phyloP scores from a whole-genome alignment of 805 yeast genomes.

The Zygoascus flipseniorum region DNA sequence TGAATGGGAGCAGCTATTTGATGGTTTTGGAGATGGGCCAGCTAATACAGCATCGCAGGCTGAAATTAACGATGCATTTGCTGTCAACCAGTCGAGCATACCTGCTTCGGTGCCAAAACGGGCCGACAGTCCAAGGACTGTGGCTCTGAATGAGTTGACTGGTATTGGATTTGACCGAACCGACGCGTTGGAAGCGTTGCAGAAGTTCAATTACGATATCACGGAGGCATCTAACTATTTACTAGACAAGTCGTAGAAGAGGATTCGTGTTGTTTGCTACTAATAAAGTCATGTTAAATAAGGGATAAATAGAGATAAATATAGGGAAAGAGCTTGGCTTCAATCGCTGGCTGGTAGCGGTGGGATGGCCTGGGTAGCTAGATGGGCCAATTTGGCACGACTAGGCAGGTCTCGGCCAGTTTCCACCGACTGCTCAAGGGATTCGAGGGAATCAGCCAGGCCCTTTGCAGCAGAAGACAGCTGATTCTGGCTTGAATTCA shows the following conservation, averaged over 20 bases:
- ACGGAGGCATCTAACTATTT: constrained; percentile 83
- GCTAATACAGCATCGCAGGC: constrained; percentile 9
- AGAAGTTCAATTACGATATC: constrained; percentile 61
- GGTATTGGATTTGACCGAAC: constrained; percentile 81
- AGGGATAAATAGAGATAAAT: constrained; percentile 2
- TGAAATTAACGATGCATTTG: constrained; percentile 17
- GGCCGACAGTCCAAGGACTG: constrained; percentile 27
- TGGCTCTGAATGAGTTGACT: constrained; percentile 66
- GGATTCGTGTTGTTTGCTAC: background rate
- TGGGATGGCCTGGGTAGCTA: constrained; percentile 1
- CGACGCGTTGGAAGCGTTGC: constrained; percentile 61
- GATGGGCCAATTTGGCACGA: constrained; percentile 6
- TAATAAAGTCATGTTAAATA: background rate
- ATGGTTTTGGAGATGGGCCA: constrained; percentile 54
- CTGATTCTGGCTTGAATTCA: background rate
- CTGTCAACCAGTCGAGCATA: constrained; percentile 8
- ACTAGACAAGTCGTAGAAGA: constrained; percentile 38
- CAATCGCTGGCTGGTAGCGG: background rate
- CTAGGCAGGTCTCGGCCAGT: constrained; percentile 9
- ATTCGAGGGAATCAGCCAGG: background rate
- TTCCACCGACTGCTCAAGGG: constrained; percentile 7
- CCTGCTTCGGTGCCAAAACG: constrained; percentile 4
- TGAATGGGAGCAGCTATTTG: constrained; percentile 92
- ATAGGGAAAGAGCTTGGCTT: background rate
- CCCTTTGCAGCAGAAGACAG: background rate